Base-by-base conservation (phyloP, 1,139 yeast species). In the Geotrichum klebahnii region DNA sequence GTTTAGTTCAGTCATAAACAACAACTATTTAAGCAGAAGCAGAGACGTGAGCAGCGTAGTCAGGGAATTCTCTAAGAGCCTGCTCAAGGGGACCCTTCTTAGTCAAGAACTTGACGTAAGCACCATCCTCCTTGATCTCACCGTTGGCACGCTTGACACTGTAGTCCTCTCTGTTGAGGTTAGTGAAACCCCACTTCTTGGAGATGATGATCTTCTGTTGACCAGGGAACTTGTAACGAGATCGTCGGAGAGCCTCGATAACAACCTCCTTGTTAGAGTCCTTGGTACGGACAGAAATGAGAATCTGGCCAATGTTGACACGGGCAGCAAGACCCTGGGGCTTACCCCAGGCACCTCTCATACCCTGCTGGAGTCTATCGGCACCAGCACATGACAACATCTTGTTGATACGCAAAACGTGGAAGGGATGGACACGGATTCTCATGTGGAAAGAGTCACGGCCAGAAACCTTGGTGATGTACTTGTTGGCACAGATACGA, bases 351-450 rank as follows among this genome's bases (percentile, higher is more conserved):
- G 98, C 98, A 83, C 95, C 95, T 87, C 98, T 90, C 98, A 92
- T 92, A 88, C 98, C 98, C 81, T 94, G 97, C 82, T 92, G 98
- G 79, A 92, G 84, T 86, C 98, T 88, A 90, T 92, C 98, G 75
- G 98, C 98, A 86, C 98, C 98, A 80, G 98, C 98, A 82, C 98
- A 92, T 72, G 98, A 92, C 96, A 92, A 88, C 98, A 92, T 92
- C 86, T 92, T 92, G 92, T 92, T 92, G 82, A 92, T 92, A 81
- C 98, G 87, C 77, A 92, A 84, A 67, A 94, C 98, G 83, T 92
- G 98, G 97, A 86, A 94, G 69, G 98, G 98, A 79, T 92, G 98
- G 72, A 90, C 98, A 81, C 98, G 90, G 77, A 92, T 89, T 81
- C 98, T 89, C 83, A 92, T 82, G 82, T 92, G 98, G 97, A 92